Base-by-base conservation (phyloP, 1,139 yeast genomes). In the Pichia sp. region DNA sequence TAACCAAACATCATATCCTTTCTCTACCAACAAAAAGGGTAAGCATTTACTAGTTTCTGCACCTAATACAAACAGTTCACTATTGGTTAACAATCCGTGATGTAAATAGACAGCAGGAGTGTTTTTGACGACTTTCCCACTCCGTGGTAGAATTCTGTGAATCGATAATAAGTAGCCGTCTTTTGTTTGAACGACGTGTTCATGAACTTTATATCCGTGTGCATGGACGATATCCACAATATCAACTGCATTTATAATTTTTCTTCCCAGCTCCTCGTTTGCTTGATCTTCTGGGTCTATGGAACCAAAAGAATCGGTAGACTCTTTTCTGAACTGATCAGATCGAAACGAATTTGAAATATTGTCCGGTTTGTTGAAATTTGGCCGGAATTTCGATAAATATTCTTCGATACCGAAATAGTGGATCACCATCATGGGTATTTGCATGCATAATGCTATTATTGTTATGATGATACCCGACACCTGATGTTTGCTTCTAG, bases 1-100 rank as follows among this genome's bases (percentile, higher is more conserved):
- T 52, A 86, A 65, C 95, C 95, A 86, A 26, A 86, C 95, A 57
- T 86, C 95, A 59, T 80, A 86, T 4, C 95, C 95, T 47, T 77
- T 61, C 49, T 85, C 94, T 42, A 80, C 85, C 36, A 88, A 69
- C 2, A 77, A 66, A 54, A 84, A 82, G 0, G 97, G 95, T 44
- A 90, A 65, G 48, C 59, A 56, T 36, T 63, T 65, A 16, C 60
- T 51, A 26, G 61, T 63, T n/a, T 52, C 53, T 8, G 66, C 62
- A 0, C 75, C 75, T 40, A 70, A 52, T 3, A 71, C 64, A 53
- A 70, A 71, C 31, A 71, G 55, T 49, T 72, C 77, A 27, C 74
- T 68, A 51, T 70, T 69, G 5, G 76, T 72, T 44, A 71, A 57
- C 27, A 72, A 56, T 0, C 77, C 77, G 50, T 72, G 77, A 51